A percentile compares a stretch with the other conserved stretches of the same genome.
Evolutionary conservation across 2,329 filamentous ascomycete species (phyloP).

Genomic region (Calonectria pauciramosa): DNA sequence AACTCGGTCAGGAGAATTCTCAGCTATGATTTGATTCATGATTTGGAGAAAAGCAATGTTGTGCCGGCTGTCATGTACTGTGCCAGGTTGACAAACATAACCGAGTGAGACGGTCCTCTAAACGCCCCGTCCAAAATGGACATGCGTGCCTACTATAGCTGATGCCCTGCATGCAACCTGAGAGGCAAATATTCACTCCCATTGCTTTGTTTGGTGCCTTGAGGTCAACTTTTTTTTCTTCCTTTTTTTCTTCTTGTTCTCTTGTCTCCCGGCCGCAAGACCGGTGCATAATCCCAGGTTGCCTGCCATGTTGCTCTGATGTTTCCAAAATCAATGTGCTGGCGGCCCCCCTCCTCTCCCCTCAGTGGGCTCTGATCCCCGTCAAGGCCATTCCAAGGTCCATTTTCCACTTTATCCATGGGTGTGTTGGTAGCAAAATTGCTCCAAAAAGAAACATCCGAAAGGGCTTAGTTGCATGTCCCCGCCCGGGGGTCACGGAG

Average conservation of each 20-base stretch:
- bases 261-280: background rate
- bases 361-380: constrained; percentile 17
- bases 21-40: background rate
- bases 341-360: constrained; percentile 10
- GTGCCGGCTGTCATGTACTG: constrained; percentile 4
- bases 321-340: constrained; percentile 20
- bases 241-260: background rate
- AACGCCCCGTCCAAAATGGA: background rate
- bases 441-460: constrained; percentile 25
- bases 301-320: constrained; percentile 6
- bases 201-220: background rate
- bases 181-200: background rate
- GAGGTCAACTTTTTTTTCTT: background rate
- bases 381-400: constrained; percentile 23
- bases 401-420: constrained; percentile 25
- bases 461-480: constrained; percentile 40
- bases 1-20: background rate
- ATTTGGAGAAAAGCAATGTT: background rate
- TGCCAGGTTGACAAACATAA: background rate
- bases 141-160: constrained; percentile 1
- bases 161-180: constrained; percentile 2
- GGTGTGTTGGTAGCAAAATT: constrained; percentile 36
- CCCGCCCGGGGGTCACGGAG: constrained; percentile 17
- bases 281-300: constrained; percentile 1
- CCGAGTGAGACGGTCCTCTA: constrained; percentile 2